Base-by-base conservation (phyloP, 2,329 filamentous ascomycete species). In the Aspergillus amoenus region DNA sequence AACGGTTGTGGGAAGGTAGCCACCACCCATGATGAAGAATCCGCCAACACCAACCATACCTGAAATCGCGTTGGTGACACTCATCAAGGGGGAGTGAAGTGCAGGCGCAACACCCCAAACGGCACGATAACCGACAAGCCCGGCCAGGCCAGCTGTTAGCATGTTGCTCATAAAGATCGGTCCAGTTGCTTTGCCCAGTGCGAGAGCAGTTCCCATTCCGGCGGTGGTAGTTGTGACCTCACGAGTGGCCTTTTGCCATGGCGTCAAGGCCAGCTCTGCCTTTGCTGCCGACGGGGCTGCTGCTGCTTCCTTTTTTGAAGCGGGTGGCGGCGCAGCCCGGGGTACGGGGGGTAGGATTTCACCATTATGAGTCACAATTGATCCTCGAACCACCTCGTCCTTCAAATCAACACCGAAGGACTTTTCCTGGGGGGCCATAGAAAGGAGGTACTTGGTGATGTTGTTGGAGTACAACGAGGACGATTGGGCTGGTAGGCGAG, bases 381-480 rank as follows among this genome's bases (percentile, higher is more conserved):
- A 84, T 18, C 91, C 90, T 34, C 92, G 86, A 6, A 94, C 89
- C 22, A 96, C 92, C 73, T 95, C 91, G 64, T 96, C 92, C 0
- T 84, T 82, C 4, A 95, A 79, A 65, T 95, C 90, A 45, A 96
- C 81, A 7, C 90, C 90, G 61, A 91, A 96, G 39, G 88, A 83
- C 61, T 90, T 91, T 2, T 91, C 86, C 58, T 88, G 83, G 1
- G 91, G 90, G 1, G 86, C 76, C 81, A 96, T 91, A 0, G 91
- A 94, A 9, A 96, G 81, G 27, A 96, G 78, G 56, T 93, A 89
- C 70, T 96, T 96, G 64, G 88, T 92, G 66, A 96, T 93, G 70
- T 96, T 96, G 81, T 96, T 96, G 2, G 90, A 94, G 74, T 96
- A 96, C 18, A 96, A 78, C 0, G 90, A 95, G 0, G 91, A 95